Percentiles rank a stretch among this genome's conserved stretches.
These are phyloP conservation scores for Dactylella cylindrospora DNA, from an alignment of 2,329 filamentous ascomycete genomes.

Conservation along the genomic window DNA sequence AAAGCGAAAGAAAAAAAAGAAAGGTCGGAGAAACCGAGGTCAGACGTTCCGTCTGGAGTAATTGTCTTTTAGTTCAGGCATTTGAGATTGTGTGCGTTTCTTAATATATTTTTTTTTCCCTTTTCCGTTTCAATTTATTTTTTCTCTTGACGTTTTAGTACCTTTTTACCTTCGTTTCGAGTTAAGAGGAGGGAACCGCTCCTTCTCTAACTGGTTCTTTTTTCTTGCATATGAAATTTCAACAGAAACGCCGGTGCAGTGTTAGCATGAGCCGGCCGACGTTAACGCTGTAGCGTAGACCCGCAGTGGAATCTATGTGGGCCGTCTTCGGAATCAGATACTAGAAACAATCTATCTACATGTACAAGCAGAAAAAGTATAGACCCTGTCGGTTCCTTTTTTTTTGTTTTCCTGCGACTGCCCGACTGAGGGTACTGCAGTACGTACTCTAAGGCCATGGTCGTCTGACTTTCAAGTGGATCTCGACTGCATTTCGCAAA, in stretches of 20 bases:
- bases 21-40: conserved; percentile 37
- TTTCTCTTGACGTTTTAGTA: background rate
- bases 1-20: conserved; percentile 41
- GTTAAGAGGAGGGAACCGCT: background rate
- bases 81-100: conserved; percentile 13
- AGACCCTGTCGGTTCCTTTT: no score
- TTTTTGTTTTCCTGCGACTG: background rate
- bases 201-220: background rate
- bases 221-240: conserved; percentile 4
- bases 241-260: conserved; percentile 1
- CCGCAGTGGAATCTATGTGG: conserved; percentile 25
- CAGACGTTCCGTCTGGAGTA: conserved; percentile 2
- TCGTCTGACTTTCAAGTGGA: conserved; percentile 43
- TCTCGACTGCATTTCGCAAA: conserved; percentile 5
- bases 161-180: background rate
- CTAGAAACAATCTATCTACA: conserved; percentile 1
- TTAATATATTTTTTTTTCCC: conserved; percentile 5
- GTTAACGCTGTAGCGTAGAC: no score
- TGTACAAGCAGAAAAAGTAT: no score
- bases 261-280: conserved; percentile 23
- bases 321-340: conserved; percentile 7
- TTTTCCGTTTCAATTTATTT: background rate
- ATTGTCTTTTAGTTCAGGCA: background rate
- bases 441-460: conserved; percentile 17
- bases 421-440: conserved; percentile 20